Base-by-base conservation (phyloP, 495 filamentous ascomycete species). In the Viridothelium virens region DNA sequence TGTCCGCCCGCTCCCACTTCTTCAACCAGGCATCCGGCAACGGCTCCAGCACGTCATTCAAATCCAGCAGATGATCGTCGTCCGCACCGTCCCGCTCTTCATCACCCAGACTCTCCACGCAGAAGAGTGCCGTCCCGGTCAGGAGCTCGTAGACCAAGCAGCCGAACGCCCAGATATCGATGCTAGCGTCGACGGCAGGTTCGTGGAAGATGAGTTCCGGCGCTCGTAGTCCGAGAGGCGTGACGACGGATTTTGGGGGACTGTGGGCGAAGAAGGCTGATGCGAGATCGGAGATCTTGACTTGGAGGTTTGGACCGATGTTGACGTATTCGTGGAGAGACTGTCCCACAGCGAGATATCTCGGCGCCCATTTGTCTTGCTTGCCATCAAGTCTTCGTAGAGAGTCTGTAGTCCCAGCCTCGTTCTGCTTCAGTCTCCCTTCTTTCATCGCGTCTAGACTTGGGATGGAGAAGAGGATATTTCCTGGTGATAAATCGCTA, bases 91-190 rank as follows among this genome's bases (percentile, higher is more conserved):
- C 48, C 10, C 5, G 0, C 10, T 16, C 18, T 5, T 53, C 48
- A 53, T 53, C 1, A 2, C 48, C 48, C 11, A 14, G 9, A n/a
- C 11, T 14, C 10, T 5, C 5, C 2, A 53, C 2, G 48, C 11
- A 53, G 48, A 53, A 53, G 11, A 53, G 48, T 0, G 48, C 10
- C 2, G 11, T 25, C 18, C 48, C 48, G 5, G 48, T 53, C 18
- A 53, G 18, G n/a, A 53, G 18, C 48, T 53, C 48, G 2, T 53
- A 53, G n/a, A 53, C 18, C 18, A 53, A 25, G 68, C 76, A 77
- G 10, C 78, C 77, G 53, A 75, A 71, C 61, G 77, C 73, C 79
- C 77, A 82, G n/a, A 82, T 65, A 67, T 81, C 77, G 44, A 80
- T 69, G 63, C 72, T 71, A 69, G 77, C 68, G 75, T 82, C 75